Evolutionary conservation across 2,329 filamentous ascomycete species (phyloP).

Genomic region (Aureobasidium sp.): DNA sequence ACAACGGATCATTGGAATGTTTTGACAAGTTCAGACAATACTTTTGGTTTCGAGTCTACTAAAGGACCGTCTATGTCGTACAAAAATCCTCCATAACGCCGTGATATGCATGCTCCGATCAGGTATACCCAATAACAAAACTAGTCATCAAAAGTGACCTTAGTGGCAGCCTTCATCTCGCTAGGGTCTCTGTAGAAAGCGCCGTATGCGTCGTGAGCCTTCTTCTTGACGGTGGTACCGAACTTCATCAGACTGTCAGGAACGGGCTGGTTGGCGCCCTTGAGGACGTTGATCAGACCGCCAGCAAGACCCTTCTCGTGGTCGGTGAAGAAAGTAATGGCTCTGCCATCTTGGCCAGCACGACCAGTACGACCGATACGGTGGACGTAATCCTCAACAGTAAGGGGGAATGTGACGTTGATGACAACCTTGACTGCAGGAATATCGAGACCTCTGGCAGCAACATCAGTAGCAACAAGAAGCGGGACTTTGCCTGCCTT

Average conservation of each 20-base stretch:
- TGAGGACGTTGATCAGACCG: slow-evolving; percentile 89
- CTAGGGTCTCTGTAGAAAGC: slow-evolving; percentile 84
- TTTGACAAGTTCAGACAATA: slow-evolving; percentile 1
- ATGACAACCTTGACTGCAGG: slow-evolving; percentile 90
- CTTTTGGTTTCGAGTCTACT: slow-evolving; percentile 9
- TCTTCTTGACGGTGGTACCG: slow-evolving; percentile 97
- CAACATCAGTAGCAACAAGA: slow-evolving; percentile 91
- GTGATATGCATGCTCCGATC: not conserved
- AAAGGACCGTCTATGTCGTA: slow-evolving; percentile 9
- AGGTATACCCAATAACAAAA: slow-evolving; percentile 13
- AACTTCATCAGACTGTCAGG: slow-evolving; percentile 91
- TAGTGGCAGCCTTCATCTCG: slow-evolving; percentile 76
- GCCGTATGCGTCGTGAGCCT: slow-evolving; percentile 89
- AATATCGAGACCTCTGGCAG: slow-evolving; percentile 88
- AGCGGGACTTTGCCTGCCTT: slow-evolving; percentile 75
- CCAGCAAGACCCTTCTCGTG: slow-evolving; percentile 89
- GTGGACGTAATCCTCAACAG: slow-evolving; percentile 64
- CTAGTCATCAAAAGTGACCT: slow-evolving; percentile 72
- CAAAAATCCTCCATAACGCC: slow-evolving; percentile 10
- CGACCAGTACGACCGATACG: slow-evolving; percentile 72
- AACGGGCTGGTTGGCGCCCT: slow-evolving; percentile 82
- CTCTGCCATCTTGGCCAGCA: slow-evolving; percentile 79
- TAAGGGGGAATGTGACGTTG: slow-evolving; percentile 90
- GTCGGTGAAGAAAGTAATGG: slow-evolving; percentile 90
- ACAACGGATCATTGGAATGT: not conserved